A percentile compares a stretch with the other conserved stretches of the same genome.
Evolutionary conservation across 441 rosid genomes (phyloP).

Genomic region (Arabidopsis hybrid): DNA sequence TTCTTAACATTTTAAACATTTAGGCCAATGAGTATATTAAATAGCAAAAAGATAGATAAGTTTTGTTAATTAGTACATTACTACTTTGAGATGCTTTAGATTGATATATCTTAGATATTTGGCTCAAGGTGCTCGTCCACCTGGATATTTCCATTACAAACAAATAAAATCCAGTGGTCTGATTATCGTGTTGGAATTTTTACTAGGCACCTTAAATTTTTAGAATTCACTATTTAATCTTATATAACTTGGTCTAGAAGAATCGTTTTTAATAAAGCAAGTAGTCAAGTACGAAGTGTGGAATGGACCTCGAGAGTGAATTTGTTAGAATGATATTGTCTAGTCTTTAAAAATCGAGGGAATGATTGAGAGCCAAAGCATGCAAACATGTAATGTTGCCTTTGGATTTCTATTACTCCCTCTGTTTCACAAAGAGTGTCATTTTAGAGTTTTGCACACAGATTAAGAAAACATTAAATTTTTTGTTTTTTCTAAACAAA

Average conservation of each 20-base stretch:
- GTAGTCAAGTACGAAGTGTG: conserved; percentile 20
- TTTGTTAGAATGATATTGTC: conserved; percentile 40
- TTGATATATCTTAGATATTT: not conserved
- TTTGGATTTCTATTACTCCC: conserved; percentile 13
- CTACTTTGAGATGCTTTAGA: not conserved
- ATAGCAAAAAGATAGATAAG: conserved; percentile 4
- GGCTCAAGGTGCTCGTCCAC: conserved; percentile 12
- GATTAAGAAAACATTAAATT: too few species aligned
- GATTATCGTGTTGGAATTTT: not conserved
- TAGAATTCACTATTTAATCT: not conserved
- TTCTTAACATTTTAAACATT: not conserved
- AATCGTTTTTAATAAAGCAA: conserved; percentile 16
- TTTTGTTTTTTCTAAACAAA: too few species aligned
- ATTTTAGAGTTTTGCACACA: too few species aligned
- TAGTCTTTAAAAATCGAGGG: conserved; percentile 29
- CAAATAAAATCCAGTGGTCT: conserved; percentile 3
- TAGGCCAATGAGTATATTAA: conserved; percentile 9
- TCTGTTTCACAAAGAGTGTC: too few species aligned
- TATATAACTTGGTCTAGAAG: not conserved
- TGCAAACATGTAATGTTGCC: conserved; percentile 38
- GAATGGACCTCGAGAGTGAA: conserved; percentile 42
- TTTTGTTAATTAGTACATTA: conserved; percentile 1
- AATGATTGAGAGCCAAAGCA: conserved; percentile 44
- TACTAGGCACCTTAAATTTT: not conserved
- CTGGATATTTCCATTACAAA: not conserved